phyloP scores from a whole-genome alignment of 495 filamentous ascomycete species.

The Recurvomyces mirabilis region DNA sequence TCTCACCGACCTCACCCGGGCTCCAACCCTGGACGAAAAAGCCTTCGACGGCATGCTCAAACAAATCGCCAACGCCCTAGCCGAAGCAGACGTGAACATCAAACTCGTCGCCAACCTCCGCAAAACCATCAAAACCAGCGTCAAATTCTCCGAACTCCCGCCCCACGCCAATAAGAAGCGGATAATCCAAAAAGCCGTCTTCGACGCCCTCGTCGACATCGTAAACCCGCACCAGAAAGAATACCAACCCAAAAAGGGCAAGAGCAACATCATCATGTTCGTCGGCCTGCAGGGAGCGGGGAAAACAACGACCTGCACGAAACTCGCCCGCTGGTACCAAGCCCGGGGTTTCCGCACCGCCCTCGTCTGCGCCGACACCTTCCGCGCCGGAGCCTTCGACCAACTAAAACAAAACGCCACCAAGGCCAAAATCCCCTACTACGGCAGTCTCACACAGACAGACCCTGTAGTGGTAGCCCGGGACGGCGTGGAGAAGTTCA shows the following conservation, averaged over 20 bases:
- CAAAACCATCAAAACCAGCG: conserved; percentile 78
- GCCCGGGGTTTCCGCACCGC: conserved; percentile 87
- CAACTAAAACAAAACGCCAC: conserved; percentile 98
- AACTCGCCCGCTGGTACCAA: conserved; percentile 90
- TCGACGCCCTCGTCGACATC: conserved; percentile 88
- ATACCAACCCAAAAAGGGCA: conserved; percentile 95
- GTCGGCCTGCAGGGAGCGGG: conserved; percentile 94
- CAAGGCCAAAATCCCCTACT: conserved; percentile 98
- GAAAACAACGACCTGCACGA: conserved; percentile 97
- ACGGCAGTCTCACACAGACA: conserved; percentile 87
- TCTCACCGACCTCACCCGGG: conserved; percentile 83
- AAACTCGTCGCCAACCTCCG: conserved; percentile 84
- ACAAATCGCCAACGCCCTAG: conserved; percentile 84
- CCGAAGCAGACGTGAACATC: conserved; percentile 94
- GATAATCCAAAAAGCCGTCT: conserved; percentile 94
- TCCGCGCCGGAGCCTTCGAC: conserved; percentile 95
- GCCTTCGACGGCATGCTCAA: conserved; percentile 97
- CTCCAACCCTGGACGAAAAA: conserved; percentile 92
- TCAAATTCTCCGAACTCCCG: conserved; percentile 87
- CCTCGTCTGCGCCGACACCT: conserved; percentile 95
- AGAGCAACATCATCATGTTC: conserved; percentile 97
- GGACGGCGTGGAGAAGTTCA: conserved; percentile 97
- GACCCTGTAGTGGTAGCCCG: conserved; percentile 86
- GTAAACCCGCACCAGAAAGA: conserved; percentile 93
- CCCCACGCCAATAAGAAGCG: conserved; percentile 93